phyloP scores from a whole-genome alignment of 805 yeast genomes.

The Trichomonascus vanleenenianus region DNA sequence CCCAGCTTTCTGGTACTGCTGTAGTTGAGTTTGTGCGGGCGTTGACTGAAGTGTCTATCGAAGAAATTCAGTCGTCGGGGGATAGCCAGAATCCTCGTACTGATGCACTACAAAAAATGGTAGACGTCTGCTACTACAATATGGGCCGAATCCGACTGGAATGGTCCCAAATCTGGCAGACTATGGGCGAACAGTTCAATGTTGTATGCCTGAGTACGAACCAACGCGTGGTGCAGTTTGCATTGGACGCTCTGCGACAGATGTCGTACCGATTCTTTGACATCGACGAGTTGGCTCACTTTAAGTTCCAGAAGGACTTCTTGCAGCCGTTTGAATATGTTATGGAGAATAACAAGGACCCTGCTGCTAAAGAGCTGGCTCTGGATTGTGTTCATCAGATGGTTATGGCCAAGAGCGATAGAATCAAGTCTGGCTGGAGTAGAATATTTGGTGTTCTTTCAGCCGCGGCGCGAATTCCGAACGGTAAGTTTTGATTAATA shows the following conservation, averaged over 20 bases:
- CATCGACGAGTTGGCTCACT: slow-evolving; percentile 89
- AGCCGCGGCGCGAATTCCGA: slow-evolving; percentile 56
- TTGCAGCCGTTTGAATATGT: slow-evolving; percentile 83
- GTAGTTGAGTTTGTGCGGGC: slow-evolving; percentile 85
- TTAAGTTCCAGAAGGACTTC: slow-evolving; percentile 92
- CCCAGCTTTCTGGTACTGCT: slow-evolving; percentile 71
- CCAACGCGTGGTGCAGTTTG: slow-evolving; percentile 72
- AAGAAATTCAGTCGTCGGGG: slow-evolving; percentile 86
- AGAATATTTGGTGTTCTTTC: slow-evolving; percentile 75
- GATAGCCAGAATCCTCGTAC: slow-evolving; percentile 77
- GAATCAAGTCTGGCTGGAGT: slow-evolving; percentile 90
- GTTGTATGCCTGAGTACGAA: slow-evolving; percentile 76
- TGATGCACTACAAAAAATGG: slow-evolving; percentile 89
- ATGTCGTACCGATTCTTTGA: slow-evolving; percentile 86
- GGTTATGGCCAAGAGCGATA: slow-evolving; percentile 63
- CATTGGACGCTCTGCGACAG: slow-evolving; percentile 90
- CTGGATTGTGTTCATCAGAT: slow-evolving; percentile 83
- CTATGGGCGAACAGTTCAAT: slow-evolving; percentile 85
- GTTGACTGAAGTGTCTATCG: slow-evolving; percentile 74
- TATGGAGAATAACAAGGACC: slow-evolving; percentile 54
- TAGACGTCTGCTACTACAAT: slow-evolving; percentile 95
- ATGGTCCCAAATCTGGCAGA: slow-evolving; percentile 94
- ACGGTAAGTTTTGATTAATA: slow-evolving; percentile 16
- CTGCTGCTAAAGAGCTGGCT: slow-evolving; percentile 78
- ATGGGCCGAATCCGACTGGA: slow-evolving; percentile 94